These are phyloP conservation scores for Kodamaea lidongshanica DNA, from an alignment of 805 yeast genomes.

Conservation along the genomic window DNA sequence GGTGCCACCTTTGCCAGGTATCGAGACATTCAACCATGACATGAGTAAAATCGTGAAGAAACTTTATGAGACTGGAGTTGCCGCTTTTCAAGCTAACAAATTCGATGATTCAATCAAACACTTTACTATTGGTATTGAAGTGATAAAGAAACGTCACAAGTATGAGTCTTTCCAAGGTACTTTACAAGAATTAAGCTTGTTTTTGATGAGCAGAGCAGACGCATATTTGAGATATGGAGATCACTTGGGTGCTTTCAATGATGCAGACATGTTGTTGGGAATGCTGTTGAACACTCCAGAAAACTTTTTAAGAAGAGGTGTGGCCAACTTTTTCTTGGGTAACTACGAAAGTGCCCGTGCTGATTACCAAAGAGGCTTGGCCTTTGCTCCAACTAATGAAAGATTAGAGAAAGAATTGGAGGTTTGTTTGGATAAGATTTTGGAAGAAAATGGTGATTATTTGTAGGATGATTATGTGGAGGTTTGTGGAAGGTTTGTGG, in stretches of 20 bases:
- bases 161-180: conserved; percentile 72
- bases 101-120: conserved; percentile 58
- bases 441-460: conserved; percentile 54
- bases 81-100: conserved; percentile 48
- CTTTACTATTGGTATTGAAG: conserved; percentile 59
- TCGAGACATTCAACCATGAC: conserved; percentile 50
- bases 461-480: too few species aligned
- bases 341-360: conserved; percentile 56
- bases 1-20: conserved; percentile 51
- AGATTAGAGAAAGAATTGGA: conserved; percentile 45
- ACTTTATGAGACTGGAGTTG: conserved; percentile 59
- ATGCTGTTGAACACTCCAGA: conserved; percentile 59
- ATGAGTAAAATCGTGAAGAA: conserved; percentile 55
- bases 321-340: conserved; percentile 56
- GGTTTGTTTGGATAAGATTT: conserved; percentile 42
- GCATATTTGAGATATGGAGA: conserved; percentile 52
- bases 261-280: conserved; percentile 59
- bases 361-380: conserved; percentile 67
- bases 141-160: conserved; percentile 61
- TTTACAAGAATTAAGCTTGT: conserved; percentile 58
- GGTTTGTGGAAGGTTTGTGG: too few species aligned
- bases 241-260: conserved; percentile 57
- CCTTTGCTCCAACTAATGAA: conserved; percentile 51
- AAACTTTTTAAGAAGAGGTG: conserved; percentile 66
- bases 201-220: conserved; percentile 67